Conservation (phyloP, 495 filamentous ascomycete species). For the Tricharina praecox region DNA sequence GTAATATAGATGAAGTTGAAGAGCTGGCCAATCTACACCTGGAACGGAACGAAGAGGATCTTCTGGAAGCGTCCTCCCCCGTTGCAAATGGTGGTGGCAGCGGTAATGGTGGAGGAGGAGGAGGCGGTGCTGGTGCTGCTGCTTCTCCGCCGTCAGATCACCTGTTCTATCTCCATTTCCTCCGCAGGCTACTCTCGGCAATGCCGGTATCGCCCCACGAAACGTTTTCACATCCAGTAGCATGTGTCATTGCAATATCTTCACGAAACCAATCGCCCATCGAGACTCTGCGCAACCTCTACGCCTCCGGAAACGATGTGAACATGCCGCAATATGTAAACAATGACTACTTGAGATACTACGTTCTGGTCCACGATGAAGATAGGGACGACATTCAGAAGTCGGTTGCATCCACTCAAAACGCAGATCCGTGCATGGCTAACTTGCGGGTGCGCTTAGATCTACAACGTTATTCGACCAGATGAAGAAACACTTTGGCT, state of each 20-base stretch:
- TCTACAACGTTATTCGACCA: conserved; percentile 57
- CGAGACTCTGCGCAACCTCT: conserved; percentile 66
- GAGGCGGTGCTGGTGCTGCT: not conserved
- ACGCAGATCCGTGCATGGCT: too few relatives aligned
- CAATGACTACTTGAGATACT: conserved; percentile 80
- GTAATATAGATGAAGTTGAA: conserved; percentile 41
- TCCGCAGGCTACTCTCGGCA: conserved; percentile 67
- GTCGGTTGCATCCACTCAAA: conserved; percentile 49
- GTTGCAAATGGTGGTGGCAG: conserved; percentile 11
- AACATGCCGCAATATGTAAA: conserved; percentile 66
- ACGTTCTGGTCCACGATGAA: conserved; percentile 94
- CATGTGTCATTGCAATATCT: conserved; percentile 90
- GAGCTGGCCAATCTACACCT: conserved; percentile 40
- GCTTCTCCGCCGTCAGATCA: not conserved
- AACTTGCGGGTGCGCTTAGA: too few relatives aligned
- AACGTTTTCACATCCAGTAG: conserved; percentile 85
- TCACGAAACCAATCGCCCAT: conserved; percentile 66
- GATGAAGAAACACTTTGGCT: conserved; percentile 92
- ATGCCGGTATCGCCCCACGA: conserved; percentile 64
- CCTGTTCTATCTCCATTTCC: conserved; percentile 47
- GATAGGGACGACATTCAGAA: conserved; percentile 80
- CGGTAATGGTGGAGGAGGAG: conserved; percentile 14
- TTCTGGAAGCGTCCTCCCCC: not conserved
- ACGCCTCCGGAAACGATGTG: conserved; percentile 55
- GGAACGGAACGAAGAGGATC: conserved; percentile 30